Base-by-base conservation (phyloP, 1,284 basidiomycete genomes). In the Ceratobasidium theobromae region DNA sequence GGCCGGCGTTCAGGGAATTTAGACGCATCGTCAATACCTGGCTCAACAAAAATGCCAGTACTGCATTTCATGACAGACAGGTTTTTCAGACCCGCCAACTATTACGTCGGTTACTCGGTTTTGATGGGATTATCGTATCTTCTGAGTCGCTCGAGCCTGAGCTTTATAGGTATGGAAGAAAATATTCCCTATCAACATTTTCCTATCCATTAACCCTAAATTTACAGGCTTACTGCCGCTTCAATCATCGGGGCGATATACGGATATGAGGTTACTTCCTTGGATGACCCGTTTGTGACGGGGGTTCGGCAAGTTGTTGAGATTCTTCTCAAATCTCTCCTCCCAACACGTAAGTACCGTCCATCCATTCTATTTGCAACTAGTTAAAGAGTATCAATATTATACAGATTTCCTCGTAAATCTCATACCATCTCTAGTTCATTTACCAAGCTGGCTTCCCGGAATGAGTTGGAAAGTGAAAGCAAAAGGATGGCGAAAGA, bases 321-420 rank as follows among this genome's bases (percentile, higher is more conserved):
- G 4, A 54, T 38, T 25, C 18, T 40, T 18, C 33, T 18, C 21
- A 23, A 18, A 14, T 54, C n/a, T 23, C 30, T n/a, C 18, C 38
- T 28, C 53, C 53, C 14, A 40, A 35, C 23, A 40, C 35, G 53
- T 54, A 40, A 11, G 53, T 40, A 12, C n/a, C n/a, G n/a, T n/a
- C n/a, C n/a, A n/a, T n/a, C n/a, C n/a, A n/a, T n/a, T n/a, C n/a
- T n/a, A n/a, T n/a, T n/a, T n/a, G n/a, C n/a, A n/a, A n/a, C n/a
- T n/a, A n/a, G n/a, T n/a, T n/a, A n/a, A n/a, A n/a, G n/a, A n/a
- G n/a, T n/a, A n/a, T n/a, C n/a, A n/a, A n/a, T 16, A 38, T 16
- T 38, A n/a, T 25, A 6, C 21, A 57, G 53, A 45, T n/a, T 57
- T 57, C 32, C 38, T 57, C n/a, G 53, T 57, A 16, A 57, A 57